Conservation (phyloP, 2,329 filamentous ascomycete genomes). For the Penicillium sp. region DNA sequence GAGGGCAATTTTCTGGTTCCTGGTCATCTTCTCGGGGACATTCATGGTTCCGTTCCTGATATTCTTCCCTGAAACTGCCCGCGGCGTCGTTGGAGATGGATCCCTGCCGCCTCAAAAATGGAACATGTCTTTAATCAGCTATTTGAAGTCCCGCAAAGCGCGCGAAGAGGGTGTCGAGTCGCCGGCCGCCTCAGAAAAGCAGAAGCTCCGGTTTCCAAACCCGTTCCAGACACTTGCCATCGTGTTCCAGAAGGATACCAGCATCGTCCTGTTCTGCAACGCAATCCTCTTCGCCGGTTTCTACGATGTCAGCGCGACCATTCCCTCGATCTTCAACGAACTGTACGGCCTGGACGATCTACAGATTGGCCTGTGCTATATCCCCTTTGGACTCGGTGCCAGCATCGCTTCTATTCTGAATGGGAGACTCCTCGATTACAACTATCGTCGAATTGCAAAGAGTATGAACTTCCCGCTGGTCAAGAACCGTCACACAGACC, state of each 20-base stretch:
- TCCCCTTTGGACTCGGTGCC: conserved; percentile 43
- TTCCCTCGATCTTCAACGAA: conserved; percentile 36
- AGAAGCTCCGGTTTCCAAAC: conserved; percentile 36
- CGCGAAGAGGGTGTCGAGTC: conserved; percentile 10
- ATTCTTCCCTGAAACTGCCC: conserved; percentile 36
- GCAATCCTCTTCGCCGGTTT: conserved; percentile 43
- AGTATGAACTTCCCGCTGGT: conserved; percentile 31
- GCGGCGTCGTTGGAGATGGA: conserved; percentile 31
- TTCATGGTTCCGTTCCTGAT: conserved; percentile 16
- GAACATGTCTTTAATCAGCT: conserved; percentile 37
- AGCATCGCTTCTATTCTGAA: conserved; percentile 41
- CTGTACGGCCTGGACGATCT: conserved; percentile 43
- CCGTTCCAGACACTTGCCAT: conserved; percentile 38
- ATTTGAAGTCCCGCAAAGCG: conserved; percentile 27
- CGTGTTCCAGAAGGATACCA: conserved; percentile 35
- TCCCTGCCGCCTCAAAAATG: conserved; percentile 33
- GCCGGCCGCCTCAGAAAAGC: conserved; percentile 8
- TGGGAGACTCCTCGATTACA: conserved; percentile 44
- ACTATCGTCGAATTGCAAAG: conserved; percentile 40
- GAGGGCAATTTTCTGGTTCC: conserved; percentile 34
- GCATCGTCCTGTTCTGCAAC: conserved; percentile 38
- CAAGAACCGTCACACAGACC: conserved; percentile 37
- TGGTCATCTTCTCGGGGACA: conserved; percentile 25
- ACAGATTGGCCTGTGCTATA: conserved; percentile 44
- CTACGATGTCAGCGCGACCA: conserved; percentile 43